Evolutionary conservation across 768 basidiomycete genomes (phyloP), one percentile per base, ranked within the genome.

Genomic region (Mycena pura): DNA sequence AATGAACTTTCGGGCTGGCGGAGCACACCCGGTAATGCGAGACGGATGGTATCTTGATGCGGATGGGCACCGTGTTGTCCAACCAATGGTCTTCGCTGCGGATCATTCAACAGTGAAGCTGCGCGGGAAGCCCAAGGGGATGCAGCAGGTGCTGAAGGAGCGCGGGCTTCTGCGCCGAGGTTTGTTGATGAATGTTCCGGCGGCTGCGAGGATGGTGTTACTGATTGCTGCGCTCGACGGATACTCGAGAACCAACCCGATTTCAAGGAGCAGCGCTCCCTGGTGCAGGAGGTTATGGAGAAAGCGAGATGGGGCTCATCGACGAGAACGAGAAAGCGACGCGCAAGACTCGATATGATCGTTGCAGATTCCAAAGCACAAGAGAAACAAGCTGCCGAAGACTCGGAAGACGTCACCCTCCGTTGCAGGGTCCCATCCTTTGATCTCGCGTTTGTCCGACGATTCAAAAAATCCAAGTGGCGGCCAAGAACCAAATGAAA

Each of bases 91-190:
- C 14, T 76, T 70, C 45, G 31, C 47, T 4, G 28, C 68, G 41
- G 22, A 65, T 0, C 10, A 76, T 70, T 38, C 13, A 55, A 0
- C 14, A 50, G 28, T 69, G 68, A n/a, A 39, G 52, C 22, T 54
- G 21, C 52, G 52, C 38, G 38, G 52, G 8, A 17, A 60, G 36
- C 73, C 72, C n/a, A 77, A 75, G 39, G 76, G 76, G 4, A 77
- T 77, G 65, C 62, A 68, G 48, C 34, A 57, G 19, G 61, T 74
- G 17, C 62, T 74, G 5, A 17, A 31, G 15, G 73, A 74, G 59
- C 57, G 60, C 21, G 67, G 70, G 5, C 60, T 73, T 17, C 68
- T 60, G 59, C 48, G 52, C 10, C 10, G 17, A 1, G 38, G 54
- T 1, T 51, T 69, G 29, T 48, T 21, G 13, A 57, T 62, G 52